Percentiles rank a stretch among this genome's conserved stretches.
Evolutionary conservation across 2,329 filamentous ascomycete species (phyloP).

Genomic region (Ceratocystis destructans): DNA sequence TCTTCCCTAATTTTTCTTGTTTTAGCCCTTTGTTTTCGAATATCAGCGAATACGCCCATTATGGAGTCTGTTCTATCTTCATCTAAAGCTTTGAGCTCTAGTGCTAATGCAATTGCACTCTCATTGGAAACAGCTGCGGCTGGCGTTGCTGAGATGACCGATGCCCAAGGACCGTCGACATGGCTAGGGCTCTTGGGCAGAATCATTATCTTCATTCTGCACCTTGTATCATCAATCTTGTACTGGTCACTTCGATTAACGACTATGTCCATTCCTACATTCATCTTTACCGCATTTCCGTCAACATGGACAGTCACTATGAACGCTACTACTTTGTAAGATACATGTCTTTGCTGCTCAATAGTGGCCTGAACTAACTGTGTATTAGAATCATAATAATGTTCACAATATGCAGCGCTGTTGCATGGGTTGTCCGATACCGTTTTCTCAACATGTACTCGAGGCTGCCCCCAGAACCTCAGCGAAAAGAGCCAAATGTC

Average conservation of each 20-base stretch:
- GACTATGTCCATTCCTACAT: constrained; percentile 77
- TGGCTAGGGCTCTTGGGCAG: constrained; percentile 46
- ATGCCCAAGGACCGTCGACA: constrained; percentile 28
- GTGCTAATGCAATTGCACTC: neutral
- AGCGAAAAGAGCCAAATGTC: constrained; percentile 88
- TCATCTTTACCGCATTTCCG: constrained; percentile 80
- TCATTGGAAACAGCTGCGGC: constrained; percentile 14
- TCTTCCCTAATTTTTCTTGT: neutral
- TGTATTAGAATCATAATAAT: constrained; percentile 56
- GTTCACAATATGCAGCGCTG: constrained; percentile 61
- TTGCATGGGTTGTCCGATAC: constrained; percentile 90
- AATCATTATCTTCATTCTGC: constrained; percentile 41
- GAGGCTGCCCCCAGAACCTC: constrained; percentile 80
- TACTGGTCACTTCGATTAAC: constrained; percentile 76
- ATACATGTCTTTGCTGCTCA: neutral
- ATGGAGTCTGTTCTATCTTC: neutral
- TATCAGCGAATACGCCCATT: neutral
- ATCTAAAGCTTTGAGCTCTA: neutral
- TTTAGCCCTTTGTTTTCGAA: neutral
- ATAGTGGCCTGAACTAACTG: constrained; percentile 14
- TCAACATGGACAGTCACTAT: constrained; percentile 93
- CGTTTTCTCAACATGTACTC: constrained; percentile 96
- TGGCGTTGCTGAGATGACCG: constrained; percentile 11
- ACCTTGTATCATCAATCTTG: constrained; percentile 42
- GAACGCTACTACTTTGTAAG: constrained; percentile 91